Base-by-base conservation (phyloP, 2,329 filamentous ascomycete genomes). In the Ophiostoma fasciatum region DNA sequence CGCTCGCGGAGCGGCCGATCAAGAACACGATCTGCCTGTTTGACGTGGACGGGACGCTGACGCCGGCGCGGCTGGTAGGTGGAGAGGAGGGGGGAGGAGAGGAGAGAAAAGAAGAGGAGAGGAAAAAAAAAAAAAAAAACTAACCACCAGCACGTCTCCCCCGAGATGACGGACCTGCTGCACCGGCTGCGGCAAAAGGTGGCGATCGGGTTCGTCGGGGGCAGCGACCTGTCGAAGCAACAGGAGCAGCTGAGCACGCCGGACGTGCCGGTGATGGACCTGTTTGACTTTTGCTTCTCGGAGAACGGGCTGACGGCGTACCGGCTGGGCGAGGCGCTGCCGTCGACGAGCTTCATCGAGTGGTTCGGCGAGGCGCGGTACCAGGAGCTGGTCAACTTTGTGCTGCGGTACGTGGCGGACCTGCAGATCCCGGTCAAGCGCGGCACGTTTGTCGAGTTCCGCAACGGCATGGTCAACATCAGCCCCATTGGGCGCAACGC, bases 261-360 rank as follows among this genome's bases (percentile, higher is more conserved):
- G 19, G 62, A 69, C 39, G 58, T 61, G 20, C 68, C 78, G 48
- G 88, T 96, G 42, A 85, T 77, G 35, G 66, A 74, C 43, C 76
- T 96, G 51, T 98, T 98, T 66, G 90, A 98, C 67, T 98, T 83
- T 64, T 90, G 81, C 72, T 98, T 98, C 64, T 68, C 85, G 40
- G 90, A 98, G 66, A 98, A 98, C 62, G 90, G 90, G 10, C 74
- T 98, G 48, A 92, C 82, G 2, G 90, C 88, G 29, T 93, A 71
- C 68, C 84, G 85, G 53, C 62, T 87, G 51, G 90, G 88, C 50
- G 60, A 77, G 55, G 68, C 71, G 37, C 73, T 96, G 39, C 66
- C 78, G 2, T 76, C 74, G 51, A 80, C 79, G 60, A 83, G 74
- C 61, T 98, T 96, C 72, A 94, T 96, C 64, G 59, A 74, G 49